Evolutionary conservation across 2,329 filamentous ascomycete species (phyloP).

Genomic region (Penicillium sp.): DNA sequence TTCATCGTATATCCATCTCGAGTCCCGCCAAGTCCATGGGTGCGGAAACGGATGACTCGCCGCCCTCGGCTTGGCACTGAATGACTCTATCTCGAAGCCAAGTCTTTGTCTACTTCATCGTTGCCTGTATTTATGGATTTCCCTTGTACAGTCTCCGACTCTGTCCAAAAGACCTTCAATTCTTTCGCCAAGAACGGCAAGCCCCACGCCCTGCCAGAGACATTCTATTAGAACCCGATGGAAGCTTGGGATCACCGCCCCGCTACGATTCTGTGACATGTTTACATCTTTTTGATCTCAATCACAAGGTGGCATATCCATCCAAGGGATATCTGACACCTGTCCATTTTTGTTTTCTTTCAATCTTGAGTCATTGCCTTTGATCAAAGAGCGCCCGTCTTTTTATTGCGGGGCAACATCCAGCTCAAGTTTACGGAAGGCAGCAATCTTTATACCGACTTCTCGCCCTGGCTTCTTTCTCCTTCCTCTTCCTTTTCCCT

Average conservation of each 20-base stretch:
- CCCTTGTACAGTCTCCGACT: neutral
- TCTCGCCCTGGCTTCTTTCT: too few species aligned
- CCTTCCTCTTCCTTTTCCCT: neutral
- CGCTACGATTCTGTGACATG: slow-evolving; percentile 12
- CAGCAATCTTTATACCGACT: neutral
- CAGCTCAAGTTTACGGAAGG: neutral
- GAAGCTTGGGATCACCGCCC: slow-evolving; percentile 22
- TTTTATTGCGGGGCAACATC: slow-evolving; percentile 5
- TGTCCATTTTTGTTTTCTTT: neutral
- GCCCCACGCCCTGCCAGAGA: slow-evolving; percentile 25
- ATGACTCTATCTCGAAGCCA: neutral
- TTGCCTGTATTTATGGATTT: neutral
- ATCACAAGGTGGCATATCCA: slow-evolving; percentile 5
- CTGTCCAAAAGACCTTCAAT: neutral
- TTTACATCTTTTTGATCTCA: slow-evolving; percentile 15
- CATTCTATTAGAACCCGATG: slow-evolving; percentile 35
- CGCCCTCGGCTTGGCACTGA: slow-evolving; percentile 8
- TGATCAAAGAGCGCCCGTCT: neutral
- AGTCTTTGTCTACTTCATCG: neutral
- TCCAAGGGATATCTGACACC: neutral
- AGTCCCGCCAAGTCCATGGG: neutral
- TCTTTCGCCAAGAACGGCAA: slow-evolving; percentile 5
- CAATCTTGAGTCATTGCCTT: neutral
- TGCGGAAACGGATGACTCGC: slow-evolving; percentile 13
- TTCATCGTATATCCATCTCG: neutral